These are phyloP conservation scores for Phytophthora syringae DNA, from an alignment of 352 stramenopile genomes.

Conservation along the genomic window DNA sequence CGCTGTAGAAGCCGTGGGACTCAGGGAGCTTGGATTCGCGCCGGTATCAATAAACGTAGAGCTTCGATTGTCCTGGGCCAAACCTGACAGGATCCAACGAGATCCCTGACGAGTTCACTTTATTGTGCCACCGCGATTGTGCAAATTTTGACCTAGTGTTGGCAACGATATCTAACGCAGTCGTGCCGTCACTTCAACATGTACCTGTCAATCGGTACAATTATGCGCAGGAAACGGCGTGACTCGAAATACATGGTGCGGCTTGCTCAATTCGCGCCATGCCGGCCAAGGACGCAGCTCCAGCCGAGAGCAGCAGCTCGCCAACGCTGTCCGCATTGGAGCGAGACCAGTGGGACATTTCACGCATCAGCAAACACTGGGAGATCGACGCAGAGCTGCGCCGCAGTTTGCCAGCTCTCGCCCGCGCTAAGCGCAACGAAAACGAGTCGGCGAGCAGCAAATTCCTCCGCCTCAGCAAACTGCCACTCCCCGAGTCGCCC, in stretches of 20 bases:
- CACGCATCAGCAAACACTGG: slow-evolving; percentile 75
- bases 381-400: slow-evolving; percentile 70
- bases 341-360: slow-evolving; percentile 65
- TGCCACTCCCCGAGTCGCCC: slow-evolving; percentile 44
- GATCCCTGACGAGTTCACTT: background rate
- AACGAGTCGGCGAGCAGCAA: slow-evolving; percentile 62
- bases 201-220: slow-evolving; percentile 16
- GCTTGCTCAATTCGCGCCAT: no score
- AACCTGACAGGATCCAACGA: slow-evolving; percentile 5
- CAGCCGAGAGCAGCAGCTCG: slow-evolving; percentile 5
- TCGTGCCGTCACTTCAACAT: slow-evolving; percentile 33
- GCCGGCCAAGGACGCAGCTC: slow-evolving; percentile 17
- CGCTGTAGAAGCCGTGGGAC: no score
- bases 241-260: slow-evolving; percentile 34
- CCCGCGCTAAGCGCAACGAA: slow-evolving; percentile 52
- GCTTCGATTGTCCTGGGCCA: background rate
- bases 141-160: no score
- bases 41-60: slow-evolving; percentile 1
- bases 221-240: slow-evolving; percentile 28
- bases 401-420: slow-evolving; percentile 64
- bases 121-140: background rate
- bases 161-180: background rate
- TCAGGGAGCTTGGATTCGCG: slow-evolving; percentile 10
- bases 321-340: background rate
- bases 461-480: slow-evolving; percentile 68